Evolutionary conservation across 2,329 filamentous ascomycete genomes (phyloP), one percentile per base, ranked within the genome.

Genomic region (Purpureocillium takamizusanense): DNA sequence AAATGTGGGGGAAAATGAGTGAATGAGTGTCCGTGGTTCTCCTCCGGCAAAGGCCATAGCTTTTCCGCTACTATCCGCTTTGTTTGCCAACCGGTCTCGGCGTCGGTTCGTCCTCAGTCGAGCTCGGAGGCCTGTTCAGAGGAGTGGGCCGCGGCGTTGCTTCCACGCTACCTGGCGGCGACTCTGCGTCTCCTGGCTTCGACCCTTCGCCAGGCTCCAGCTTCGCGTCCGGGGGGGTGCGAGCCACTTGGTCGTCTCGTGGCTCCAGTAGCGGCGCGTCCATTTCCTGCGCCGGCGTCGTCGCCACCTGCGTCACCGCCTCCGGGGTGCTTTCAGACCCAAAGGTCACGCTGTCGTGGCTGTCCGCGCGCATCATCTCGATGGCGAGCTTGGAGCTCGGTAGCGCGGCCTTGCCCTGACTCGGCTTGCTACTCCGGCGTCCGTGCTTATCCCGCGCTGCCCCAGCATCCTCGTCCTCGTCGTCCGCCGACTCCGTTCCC

Each of bases 341-440:
- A 11, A 72, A 37, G 1, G 67, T 67, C 39, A 86, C 76, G 53
- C 89, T 95, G 35, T 94, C 90, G 51, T 90, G 83, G 54, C 87
- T 95, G 58, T 95, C 94, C 15, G 90, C 94, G 35, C 90, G 80
- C 86, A 95, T 90, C 90, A 97, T 95, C 60, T 97, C 90, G 36
- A 88, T 92, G 2, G 88, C 88, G 2, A 97, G 74, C 60, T 95
- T 95, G 1, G 88, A 95, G 38, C 83, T 85, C 11, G 84, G 82
- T 17, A 85, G 71, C 29, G 70, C 68, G 13, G 66, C 62, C 46
- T 79, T 78, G 42, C 63, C 53, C 29, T 52, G 46, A 37, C 56
- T 42, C 9, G 59, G 54, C 38, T 62, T 61, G 49, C 56, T 62
- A 39, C 55, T 53, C 17, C 59, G 67, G 29, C 74, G 67, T 31